These are phyloP conservation scores for Cercospora sp. DNA, from an alignment of 2,329 filamentous ascomycete species.

Conservation along the genomic window DNA sequence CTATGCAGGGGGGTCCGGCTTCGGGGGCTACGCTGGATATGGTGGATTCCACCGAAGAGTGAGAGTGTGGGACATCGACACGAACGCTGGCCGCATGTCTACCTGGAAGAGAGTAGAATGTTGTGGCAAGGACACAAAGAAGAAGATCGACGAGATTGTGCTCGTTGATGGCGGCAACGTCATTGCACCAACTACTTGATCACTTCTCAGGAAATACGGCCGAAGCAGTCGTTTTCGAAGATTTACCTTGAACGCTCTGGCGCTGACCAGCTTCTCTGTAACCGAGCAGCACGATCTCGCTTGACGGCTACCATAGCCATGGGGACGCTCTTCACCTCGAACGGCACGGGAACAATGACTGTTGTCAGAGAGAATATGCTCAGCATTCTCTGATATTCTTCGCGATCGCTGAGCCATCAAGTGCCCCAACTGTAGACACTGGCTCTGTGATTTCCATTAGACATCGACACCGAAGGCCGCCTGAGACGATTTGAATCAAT, in stretches of 20 bases:
- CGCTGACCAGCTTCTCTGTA: neutral
- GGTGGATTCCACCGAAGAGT: slow-evolving; percentile 79
- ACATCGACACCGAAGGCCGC: neutral
- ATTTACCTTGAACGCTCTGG: neutral
- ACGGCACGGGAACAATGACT: neutral
- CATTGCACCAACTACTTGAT: slow-evolving; percentile 33
- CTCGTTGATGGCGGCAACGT: slow-evolving; percentile 61
- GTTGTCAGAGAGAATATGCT: neutral
- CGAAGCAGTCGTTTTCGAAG: neutral
- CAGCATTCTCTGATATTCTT: neutral
- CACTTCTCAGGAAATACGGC: neutral
- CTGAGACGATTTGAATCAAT: neutral
- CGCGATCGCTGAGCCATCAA: neutral
- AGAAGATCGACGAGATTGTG: slow-evolving; percentile 60
- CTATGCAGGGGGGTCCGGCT: slow-evolving; percentile 87
- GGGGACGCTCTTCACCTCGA: neutral
- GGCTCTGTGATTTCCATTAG: neutral
- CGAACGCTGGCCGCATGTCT: slow-evolving; percentile 81
- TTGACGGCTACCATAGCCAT: neutral
- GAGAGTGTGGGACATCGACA: slow-evolving; percentile 89
- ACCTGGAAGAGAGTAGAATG: slow-evolving; percentile 91
- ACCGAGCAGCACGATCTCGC: neutral
- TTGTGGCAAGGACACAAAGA: slow-evolving; percentile 50
- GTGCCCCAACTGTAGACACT: neutral
- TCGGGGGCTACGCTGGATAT: slow-evolving; percentile 94